These are phyloP conservation scores for Begonia loranthoides DNA, from an alignment of 306 rosid species.

Conservation along the genomic window DNA sequence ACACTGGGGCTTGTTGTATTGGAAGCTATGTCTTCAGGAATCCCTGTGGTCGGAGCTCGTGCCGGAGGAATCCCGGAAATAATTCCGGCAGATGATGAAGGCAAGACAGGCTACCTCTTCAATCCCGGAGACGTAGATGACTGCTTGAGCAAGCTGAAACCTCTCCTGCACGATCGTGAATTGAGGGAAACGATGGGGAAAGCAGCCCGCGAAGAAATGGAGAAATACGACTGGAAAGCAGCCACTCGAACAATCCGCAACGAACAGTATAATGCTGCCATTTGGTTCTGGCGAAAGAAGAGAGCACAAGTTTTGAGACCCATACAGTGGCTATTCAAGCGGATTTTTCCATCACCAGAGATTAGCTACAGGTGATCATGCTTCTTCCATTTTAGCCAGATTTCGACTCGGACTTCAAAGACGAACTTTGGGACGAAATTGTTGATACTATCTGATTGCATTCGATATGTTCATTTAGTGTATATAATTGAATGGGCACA, in stretches of 20 bases:
- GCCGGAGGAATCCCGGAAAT: conserved; percentile 96
- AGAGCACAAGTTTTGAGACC: conserved; percentile 61
- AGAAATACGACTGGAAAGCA: conserved; percentile 86
- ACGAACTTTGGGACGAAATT: neutral
- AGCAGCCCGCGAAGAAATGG: conserved; percentile 83
- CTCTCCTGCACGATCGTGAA: conserved; percentile 45
- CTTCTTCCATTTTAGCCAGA: conserved; percentile 7
- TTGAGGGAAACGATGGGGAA: conserved; percentile 65
- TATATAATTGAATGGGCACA: conserved; percentile 24
- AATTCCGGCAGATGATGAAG: conserved; percentile 75
- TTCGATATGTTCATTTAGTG: conserved; percentile 29
- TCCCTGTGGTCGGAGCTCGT: conserved; percentile 88
- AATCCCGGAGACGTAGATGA: conserved; percentile 60
- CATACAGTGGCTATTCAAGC: conserved; percentile 58
- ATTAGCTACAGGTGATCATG: conserved; percentile 34
- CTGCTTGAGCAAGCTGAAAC: conserved; percentile 65
- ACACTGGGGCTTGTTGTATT: conserved; percentile 91
- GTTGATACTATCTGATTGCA: conserved; percentile 12
- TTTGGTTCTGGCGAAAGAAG: conserved; percentile 97
- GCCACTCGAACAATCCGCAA: conserved; percentile 72
- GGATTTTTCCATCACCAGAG: conserved; percentile 48
- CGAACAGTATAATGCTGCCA: conserved; percentile 81
- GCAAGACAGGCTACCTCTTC: conserved; percentile 68
- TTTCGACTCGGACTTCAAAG: conserved; percentile 20
- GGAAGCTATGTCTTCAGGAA: conserved; percentile 96